Evolutionary conservation across 495 filamentous ascomycete species (phyloP), one percentile per base, ranked within the genome.

Genomic region (Penicillium cosmopolitanum): DNA sequence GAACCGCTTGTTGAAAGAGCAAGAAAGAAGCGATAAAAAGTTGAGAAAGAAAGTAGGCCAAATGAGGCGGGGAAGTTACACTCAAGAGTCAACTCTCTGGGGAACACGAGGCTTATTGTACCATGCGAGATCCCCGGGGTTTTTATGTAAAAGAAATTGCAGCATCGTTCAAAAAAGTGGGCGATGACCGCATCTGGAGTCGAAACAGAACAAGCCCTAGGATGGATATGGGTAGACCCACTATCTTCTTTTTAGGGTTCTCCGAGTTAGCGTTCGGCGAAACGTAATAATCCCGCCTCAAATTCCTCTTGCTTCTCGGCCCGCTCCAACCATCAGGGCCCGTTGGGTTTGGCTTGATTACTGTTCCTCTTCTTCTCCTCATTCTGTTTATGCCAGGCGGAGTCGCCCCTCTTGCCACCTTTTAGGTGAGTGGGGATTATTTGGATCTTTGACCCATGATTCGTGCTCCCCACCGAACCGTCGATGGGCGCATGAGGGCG

Each of bases 131-230:
- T 33, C 46, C 46, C 46, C 46, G 21, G 56, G 56, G 48, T 43
- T 28, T 43, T 58, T 50, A 58, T 42, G 56, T 58, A 58, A 58
- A 52, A 52, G 50, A 52, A 58, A 58, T 44, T 50, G 15, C 35
- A 25, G 50, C n/a, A 15, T 13, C 38, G 44, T 15, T 57, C 36
- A 58, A 34, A 58, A 57, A 58, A 52, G 48, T 58, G 56, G 56
- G 50, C 56, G 46, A 43, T 58, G 21, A 51, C 56, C 56, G 56
- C 56, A 58, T 58, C 31, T 51, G 56, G 47, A 9, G 55, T 50
- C 47, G 46, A 57, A 50, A 51, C 21, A 36, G 18, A 28, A 40
- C 21, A 15, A 19, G 48, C 28, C 38, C 56, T 33, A 57, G 38
- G 34, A 50, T 36, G 36, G 33, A 40, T 44, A 38, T 50, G 55